Base-by-base conservation (phyloP, 805 yeast species). In the Yamadazyma kitorensis region DNA sequence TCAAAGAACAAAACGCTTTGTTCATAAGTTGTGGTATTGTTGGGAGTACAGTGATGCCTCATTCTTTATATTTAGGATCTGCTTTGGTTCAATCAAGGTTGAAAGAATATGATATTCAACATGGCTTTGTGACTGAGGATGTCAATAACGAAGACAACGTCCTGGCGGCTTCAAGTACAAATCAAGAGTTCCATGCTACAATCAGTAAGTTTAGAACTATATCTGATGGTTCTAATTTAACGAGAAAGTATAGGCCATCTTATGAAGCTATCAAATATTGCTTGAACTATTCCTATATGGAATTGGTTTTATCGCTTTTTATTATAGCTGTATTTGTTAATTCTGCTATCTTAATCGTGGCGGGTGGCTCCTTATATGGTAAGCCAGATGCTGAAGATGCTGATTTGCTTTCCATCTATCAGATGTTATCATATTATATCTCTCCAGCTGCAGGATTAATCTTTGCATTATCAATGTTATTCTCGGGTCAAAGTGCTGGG, bases 271-370 rank as follows among this genome's bases (percentile, higher is more conserved):
- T 88, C 41, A 71, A 79, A 41, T 85, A 83, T 52, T 78, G 91
- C 29, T 76, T 88, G 79, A 73, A 76, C 11, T 86, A 76, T 56
- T 82, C 96, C 0, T 83, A 86, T 34, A 83, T 82, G 9, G 97
- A 88, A 61, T 70, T 88, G 34, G 78, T 86, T 27, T 72, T 88
- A 13, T 86, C 96, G 1, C 68, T 88, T 27, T 80, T 88, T 52
- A 72, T 91, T 2, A 91, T 88, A 24, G 97, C 96, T 0, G 73
- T 89, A n/a, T 88, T 88, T 63, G 96, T 88, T 39, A 88, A 88
- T 59, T 76, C 94, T 7, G 86, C 96, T 3, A 88, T 68, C 30
- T 53, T 68, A 28, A 65, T 68, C n/a, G 73, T 68, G 24, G 69
- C 72, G 5, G 72, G 71, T 1, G 45, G 61, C 12, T 59, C 73